Conservation (phyloP, 2,329 filamentous ascomycete species). For the Podosphaera aphanis region DNA sequence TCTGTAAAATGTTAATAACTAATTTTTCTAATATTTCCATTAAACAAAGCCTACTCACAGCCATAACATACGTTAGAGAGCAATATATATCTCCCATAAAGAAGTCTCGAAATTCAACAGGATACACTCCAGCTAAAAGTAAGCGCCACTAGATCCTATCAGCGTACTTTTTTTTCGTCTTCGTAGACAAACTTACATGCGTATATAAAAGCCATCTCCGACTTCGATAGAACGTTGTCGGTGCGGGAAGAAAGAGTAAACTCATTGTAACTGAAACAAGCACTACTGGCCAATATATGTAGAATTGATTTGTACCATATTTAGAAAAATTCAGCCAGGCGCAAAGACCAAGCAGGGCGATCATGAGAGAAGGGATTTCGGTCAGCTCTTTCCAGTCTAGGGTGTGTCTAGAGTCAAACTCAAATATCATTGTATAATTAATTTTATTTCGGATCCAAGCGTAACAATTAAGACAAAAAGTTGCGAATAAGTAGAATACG, state of each 20-base stretch:
- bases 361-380: constrained; percentile 68
- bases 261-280: constrained; percentile 44
- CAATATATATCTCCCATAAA: constrained; percentile 96
- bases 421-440: constrained; percentile 93
- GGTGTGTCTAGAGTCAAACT: constrained; percentile 69
- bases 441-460: constrained; percentile 69
- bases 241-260: constrained; percentile 54
- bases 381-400: constrained; percentile 76
- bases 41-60: constrained; percentile 43
- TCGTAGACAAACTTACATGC: constrained; percentile 34
- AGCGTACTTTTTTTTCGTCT: constrained; percentile 9
- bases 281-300: constrained; percentile 67
- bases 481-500: constrained; percentile 50
- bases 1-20: constrained; percentile 28
- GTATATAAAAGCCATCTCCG: constrained; percentile 74
- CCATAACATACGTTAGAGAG: constrained; percentile 73
- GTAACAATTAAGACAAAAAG: constrained; percentile 72
- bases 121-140: constrained; percentile 63
- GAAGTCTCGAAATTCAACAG: constrained; percentile 92
- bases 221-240: constrained; percentile 49
- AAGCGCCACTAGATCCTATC: constrained; percentile 46
- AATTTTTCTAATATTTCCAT: too few species aligned
- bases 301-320: constrained; percentile 43
- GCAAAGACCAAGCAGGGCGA: constrained; percentile 53
- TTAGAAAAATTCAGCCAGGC: constrained; percentile 75